phyloP scores from a whole-genome alignment of 1,139 yeast species.

The Suhomyces wounanorum region DNA sequence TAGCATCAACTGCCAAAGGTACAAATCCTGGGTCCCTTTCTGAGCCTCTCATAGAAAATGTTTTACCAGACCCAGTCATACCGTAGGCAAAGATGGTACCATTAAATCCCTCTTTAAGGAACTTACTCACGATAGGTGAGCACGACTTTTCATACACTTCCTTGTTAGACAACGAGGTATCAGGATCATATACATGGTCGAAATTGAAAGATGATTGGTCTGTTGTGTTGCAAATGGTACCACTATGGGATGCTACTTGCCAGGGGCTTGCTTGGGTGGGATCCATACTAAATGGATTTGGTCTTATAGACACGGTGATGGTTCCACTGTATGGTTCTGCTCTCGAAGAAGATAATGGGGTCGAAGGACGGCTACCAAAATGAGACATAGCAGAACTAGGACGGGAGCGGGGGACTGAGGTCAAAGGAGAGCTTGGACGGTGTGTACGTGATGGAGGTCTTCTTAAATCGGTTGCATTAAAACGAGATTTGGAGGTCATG shows the following conservation, averaged over 20 bases:
- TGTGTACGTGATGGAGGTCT: slow-evolving; percentile 26
- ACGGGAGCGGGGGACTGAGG: slow-evolving; percentile 21
- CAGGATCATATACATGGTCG: slow-evolving; percentile 73
- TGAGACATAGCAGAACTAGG: slow-evolving; percentile 44
- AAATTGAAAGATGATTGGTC: slow-evolving; percentile 61
- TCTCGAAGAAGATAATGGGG: slow-evolving; percentile 33
- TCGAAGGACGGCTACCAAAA: slow-evolving; percentile 35
- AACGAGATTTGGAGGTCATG: slow-evolving; percentile 9
- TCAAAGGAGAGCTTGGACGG: slow-evolving; percentile 24
- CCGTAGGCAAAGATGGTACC: slow-evolving; percentile 94
- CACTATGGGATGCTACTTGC: slow-evolving; percentile 43
- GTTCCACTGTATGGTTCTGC: slow-evolving; percentile 51
- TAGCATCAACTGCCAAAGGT: slow-evolving; percentile 67
- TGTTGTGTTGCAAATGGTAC: slow-evolving; percentile 49
- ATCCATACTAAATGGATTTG: slow-evolving; percentile 47
- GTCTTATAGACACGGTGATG: slow-evolving; percentile 55
- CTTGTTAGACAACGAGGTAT: slow-evolving; percentile 45
- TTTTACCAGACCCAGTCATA: slow-evolving; percentile 96
- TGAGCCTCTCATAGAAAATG: slow-evolving; percentile 85
- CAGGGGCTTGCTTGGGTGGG: slow-evolving; percentile 35
- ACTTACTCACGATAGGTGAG: slow-evolving; percentile 60
- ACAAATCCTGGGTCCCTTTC: slow-evolving; percentile 74
- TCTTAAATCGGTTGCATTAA: slow-evolving; percentile 18
- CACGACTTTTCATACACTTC: slow-evolving; percentile 67
- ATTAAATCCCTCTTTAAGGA: slow-evolving; percentile 72